Evolutionary conservation across 1,284 basidiomycete genomes (phyloP).

Genomic region (Prillingera fragicola): DNA sequence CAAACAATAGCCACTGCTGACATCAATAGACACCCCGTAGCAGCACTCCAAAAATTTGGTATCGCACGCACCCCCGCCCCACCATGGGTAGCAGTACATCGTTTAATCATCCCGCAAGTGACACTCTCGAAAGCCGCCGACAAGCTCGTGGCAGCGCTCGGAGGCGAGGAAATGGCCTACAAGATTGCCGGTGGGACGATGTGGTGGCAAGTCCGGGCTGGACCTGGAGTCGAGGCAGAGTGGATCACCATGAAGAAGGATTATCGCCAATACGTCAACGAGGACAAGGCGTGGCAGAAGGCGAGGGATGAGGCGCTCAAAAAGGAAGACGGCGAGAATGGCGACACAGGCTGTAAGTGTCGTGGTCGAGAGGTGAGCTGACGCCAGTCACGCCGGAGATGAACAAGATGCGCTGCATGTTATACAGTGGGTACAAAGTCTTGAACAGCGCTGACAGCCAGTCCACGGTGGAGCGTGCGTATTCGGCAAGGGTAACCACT

Average conservation of each 20-base stretch:
- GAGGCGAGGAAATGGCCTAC: constrained; percentile 69
- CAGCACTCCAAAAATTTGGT: constrained; percentile 77
- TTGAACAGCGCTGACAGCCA: constrained; percentile 12
- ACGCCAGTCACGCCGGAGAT: constrained; percentile 57
- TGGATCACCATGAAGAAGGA: constrained; percentile 69
- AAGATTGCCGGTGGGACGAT: constrained; percentile 79
- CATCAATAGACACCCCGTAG: constrained; percentile 63
- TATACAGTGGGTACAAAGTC: constrained; percentile 54
- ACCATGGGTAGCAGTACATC: constrained; percentile 77
- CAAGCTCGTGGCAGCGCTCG: constrained; percentile 71
- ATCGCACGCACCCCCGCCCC: constrained; percentile 81
- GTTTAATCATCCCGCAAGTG: constrained; percentile 58
- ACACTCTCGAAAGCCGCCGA: constrained; percentile 73
- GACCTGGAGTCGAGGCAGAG: constrained; percentile 73
- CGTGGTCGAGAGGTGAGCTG: background rate
- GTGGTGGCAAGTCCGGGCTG: constrained; percentile 93
- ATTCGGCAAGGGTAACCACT: background rate
- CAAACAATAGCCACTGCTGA: constrained; percentile 3
- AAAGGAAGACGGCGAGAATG: constrained; percentile 13
- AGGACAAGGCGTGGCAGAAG: constrained; percentile 15
- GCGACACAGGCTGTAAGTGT: constrained; percentile 24
- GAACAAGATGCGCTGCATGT: constrained; percentile 78
- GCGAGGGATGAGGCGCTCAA: constrained; percentile 2
- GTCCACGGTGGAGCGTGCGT: constrained; percentile 58
- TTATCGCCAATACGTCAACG: constrained; percentile 40